Base-by-base conservation (phyloP, 768 basidiomycete species). In the Podaxis sp. region DNA sequence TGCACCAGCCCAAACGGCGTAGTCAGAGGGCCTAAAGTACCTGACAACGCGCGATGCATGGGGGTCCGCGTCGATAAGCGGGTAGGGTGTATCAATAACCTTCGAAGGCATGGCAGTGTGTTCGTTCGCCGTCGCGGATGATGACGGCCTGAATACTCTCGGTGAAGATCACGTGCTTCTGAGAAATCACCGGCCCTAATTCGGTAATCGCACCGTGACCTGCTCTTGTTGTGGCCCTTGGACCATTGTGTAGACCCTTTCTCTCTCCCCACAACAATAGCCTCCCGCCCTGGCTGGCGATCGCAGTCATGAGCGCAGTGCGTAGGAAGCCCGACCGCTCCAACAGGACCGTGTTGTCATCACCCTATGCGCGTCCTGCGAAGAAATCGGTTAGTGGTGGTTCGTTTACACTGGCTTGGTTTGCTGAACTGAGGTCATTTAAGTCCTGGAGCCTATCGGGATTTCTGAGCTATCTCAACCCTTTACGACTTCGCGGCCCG, bases 1-100 rank as follows among this genome's bases (percentile, higher is more conserved):
- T 61, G 83, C 84, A 48, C 81, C 88, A 19, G 86, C 93, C 92
- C 94, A 94, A 19, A 84, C 76, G 22, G 84, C 92, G 79, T 93
- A 95, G 81, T 99, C 96, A 1, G 89, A 87, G 22, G 87, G 82
- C 26, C 96, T 84, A 76, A 98, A 87, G 78, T 97, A 97, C 63
- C 92, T 81, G 22, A 99, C 77, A 55, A 99, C 96, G 36, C 96
- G 86, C 36, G 79, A 79, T 13, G 88, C 87, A 80, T 97, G 92
- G 9, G 96, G 96, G 80, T 99, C 96, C 0, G 87, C 81, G 76
- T 98, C 96, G 77, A 99, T 92, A 76, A 96, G 88, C 53, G 95
- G 95, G 78, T 87, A 96, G 26, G 88, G 87, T 44, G 90, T 86
- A 70, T 78, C 72, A 59, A 81, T 74, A 63, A 79, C 72, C 72